phyloP scores from a whole-genome alignment of 2,329 filamentous ascomycete genomes.

The Plectosphaerella plurivora region DNA sequence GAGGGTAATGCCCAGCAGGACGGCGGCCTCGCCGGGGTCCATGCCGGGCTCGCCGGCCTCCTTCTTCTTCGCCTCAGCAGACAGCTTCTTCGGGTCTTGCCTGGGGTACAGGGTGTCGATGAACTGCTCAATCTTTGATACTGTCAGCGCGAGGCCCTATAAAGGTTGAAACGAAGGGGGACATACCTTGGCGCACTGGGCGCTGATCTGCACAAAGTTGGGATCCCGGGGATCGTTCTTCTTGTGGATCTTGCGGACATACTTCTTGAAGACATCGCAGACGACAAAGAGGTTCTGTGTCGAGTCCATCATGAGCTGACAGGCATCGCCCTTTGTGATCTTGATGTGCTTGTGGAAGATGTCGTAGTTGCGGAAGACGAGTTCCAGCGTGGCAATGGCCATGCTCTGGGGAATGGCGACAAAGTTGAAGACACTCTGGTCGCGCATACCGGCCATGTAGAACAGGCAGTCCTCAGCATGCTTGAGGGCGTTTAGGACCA shows the following conservation, averaged over 20 bases:
- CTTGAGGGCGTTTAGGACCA: conserved; percentile 85
- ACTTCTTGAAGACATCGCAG: conserved; percentile 76
- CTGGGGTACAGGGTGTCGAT: conserved; percentile 90
- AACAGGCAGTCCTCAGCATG: conserved; percentile 93
- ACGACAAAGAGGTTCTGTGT: conserved; percentile 83
- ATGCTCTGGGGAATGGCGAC: conserved; percentile 94
- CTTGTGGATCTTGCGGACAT: conserved; percentile 76
- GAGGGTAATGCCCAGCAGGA: conserved; percentile 64
- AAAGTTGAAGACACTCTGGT: conserved; percentile 99
- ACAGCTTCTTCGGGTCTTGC: conserved; percentile 64
- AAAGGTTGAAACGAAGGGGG: neutral
- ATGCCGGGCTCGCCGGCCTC: conserved; percentile 37
- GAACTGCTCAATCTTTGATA: conserved; percentile 78
- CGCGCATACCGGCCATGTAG: conserved; percentile 90
- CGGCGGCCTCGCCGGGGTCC: conserved; percentile 55
- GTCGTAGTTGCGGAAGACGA: conserved; percentile 85
- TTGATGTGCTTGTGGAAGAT: conserved; percentile 89
- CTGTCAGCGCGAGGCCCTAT: conserved; percentile 5
- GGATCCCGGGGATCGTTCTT: conserved; percentile 95
- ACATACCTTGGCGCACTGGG: conserved; percentile 76
- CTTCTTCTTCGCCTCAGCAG: conserved; percentile 31
- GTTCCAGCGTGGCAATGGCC: conserved; percentile 92
- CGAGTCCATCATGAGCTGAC: conserved; percentile 84
- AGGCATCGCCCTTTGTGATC: conserved; percentile 93
- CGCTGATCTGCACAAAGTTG: conserved; percentile 86